Conservation (phyloP, 2,329 filamentous ascomycete genomes). For the Fusarium piperis region DNA sequence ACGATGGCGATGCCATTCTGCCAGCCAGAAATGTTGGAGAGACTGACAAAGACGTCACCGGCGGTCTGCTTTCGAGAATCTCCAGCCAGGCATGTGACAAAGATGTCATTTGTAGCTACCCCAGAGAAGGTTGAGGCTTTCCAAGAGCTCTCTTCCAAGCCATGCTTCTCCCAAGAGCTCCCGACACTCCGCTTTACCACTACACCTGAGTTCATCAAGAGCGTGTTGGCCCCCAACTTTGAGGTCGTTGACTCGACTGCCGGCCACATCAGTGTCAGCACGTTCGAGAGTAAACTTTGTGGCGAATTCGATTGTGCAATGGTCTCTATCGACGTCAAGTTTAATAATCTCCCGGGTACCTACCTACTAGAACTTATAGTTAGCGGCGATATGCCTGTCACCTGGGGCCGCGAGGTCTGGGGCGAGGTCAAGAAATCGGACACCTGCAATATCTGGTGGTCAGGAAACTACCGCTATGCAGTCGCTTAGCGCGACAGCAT, state of each 20-base stretch:
- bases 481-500: constrained; percentile 1
- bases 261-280: not conserved
- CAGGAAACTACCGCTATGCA: not conserved
- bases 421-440: constrained; percentile 3
- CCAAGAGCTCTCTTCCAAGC: not conserved
- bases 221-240: not conserved
- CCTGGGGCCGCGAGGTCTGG: constrained; percentile 8
- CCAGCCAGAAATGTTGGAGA: too few relatives aligned
- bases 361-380: constrained; percentile 1
- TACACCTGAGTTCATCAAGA: not conserved
- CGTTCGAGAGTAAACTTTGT: not conserved
- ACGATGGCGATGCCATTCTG: too few relatives aligned
- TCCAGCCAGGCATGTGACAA: too few relatives aligned
- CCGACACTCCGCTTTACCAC: not conserved
- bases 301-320: constrained; percentile 5
- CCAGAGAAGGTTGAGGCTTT: not conserved
- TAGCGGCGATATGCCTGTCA: not conserved
- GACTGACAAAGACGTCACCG: too few relatives aligned
- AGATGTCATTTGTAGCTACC: not conserved
- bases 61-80: too few relatives aligned
- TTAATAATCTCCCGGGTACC: not conserved
- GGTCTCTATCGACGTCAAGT: not conserved
- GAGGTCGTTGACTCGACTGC: not conserved
- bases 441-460: not conserved
- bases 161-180: constrained; percentile 4